Conservation (phyloP, 2,329 filamentous ascomycete species). For the Camillea tinctor region DNA sequence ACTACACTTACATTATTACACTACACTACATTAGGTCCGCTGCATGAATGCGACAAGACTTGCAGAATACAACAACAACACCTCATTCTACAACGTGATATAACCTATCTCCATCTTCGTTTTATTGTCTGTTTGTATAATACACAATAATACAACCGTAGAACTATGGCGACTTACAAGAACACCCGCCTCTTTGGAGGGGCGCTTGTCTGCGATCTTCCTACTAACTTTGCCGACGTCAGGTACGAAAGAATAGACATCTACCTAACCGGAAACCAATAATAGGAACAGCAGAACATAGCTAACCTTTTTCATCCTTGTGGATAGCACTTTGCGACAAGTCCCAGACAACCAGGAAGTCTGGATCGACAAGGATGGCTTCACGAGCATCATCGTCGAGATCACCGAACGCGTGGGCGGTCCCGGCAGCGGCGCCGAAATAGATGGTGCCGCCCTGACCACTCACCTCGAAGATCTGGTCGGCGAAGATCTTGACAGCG, state of each 20-base stretch:
- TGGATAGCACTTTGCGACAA: slow-evolving; percentile 61
- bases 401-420: slow-evolving; percentile 77
- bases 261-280: background rate
- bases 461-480: slow-evolving; percentile 69
- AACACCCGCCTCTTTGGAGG: slow-evolving; percentile 68
- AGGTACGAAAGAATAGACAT: slow-evolving; percentile 50
- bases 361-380: slow-evolving; percentile 79
- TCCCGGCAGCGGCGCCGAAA: slow-evolving; percentile 52
- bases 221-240: slow-evolving; percentile 67
- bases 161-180: slow-evolving; percentile 54
- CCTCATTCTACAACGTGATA: no score
- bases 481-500: slow-evolving; percentile 59
- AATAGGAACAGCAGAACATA: background rate
- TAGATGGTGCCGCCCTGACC: slow-evolving; percentile 68
- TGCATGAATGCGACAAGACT: no score
- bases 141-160: background rate
- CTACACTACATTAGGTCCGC: no score
- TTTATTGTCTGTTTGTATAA: background rate
- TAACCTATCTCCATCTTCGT: background rate
- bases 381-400: slow-evolving; percentile 86
- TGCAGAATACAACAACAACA: no score
- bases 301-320: slow-evolving; percentile 3
- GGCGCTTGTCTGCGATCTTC: slow-evolving; percentile 68
- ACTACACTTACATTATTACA: no score
- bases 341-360: slow-evolving; percentile 90